Evolutionary conservation across 306 rosid species (phyloP).

Genomic region (Myrica gale): DNA sequence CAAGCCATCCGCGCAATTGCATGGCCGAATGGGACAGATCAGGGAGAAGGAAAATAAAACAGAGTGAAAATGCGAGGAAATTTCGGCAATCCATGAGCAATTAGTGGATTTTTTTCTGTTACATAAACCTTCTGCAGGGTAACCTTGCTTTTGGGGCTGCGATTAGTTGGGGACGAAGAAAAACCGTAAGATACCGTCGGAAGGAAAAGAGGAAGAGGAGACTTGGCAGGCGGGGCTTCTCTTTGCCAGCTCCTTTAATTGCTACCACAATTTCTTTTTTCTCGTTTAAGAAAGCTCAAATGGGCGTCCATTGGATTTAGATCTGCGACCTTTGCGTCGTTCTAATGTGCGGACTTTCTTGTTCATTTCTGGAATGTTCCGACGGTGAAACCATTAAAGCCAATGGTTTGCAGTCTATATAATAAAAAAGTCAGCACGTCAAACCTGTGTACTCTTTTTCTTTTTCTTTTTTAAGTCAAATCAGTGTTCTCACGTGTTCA

Average conservation of each 20-base stretch:
- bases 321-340: neutral
- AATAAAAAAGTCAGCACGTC: too few species aligned
- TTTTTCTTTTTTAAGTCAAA: too few species aligned
- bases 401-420: too few species aligned
- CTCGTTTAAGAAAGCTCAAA: neutral
- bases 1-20: constrained; percentile 41
- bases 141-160: neutral
- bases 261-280: too few species aligned
- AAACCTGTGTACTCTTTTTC: too few species aligned
- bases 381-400: neutral
- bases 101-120: neutral
- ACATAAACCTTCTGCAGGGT: too few species aligned
- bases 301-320: constrained; percentile 26
- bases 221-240: too few species aligned
- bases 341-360: too few species aligned
- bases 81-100: constrained; percentile 43
- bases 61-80: constrained; percentile 33
- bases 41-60: constrained; percentile 42
- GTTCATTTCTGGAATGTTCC: constrained; percentile 18
- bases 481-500: too few species aligned
- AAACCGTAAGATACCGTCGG: neutral
- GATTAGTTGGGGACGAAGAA: neutral
- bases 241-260: too few species aligned
- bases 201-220: too few species aligned
- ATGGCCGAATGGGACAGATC: constrained; percentile 45